These are phyloP conservation scores for Pseudogymnoascus sp. DNA, from an alignment of 2,329 filamentous ascomycete genomes.

Conservation along the genomic window DNA sequence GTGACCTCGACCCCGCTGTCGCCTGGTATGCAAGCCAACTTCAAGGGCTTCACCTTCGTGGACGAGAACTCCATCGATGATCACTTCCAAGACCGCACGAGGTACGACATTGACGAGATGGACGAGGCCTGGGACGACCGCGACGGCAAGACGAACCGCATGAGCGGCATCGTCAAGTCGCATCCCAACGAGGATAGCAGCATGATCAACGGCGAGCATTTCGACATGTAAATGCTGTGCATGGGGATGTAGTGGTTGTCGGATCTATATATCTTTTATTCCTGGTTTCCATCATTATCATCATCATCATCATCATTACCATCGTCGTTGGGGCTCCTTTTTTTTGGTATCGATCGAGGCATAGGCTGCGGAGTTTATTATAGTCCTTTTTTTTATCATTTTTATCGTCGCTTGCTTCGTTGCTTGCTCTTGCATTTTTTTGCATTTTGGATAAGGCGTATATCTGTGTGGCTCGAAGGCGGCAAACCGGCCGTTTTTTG, in stretches of 20 bases:
- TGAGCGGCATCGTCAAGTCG: slow-evolving; percentile 56
- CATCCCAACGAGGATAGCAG: slow-evolving; percentile 47
- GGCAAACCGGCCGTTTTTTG: neutral
- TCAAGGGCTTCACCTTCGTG: slow-evolving; percentile 98
- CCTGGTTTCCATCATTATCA: neutral
- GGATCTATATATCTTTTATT: slow-evolving; percentile 4
- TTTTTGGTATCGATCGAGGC: slow-evolving; percentile 9
- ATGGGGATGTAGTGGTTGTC: neutral
- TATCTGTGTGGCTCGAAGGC: neutral
- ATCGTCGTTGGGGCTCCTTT: neutral
- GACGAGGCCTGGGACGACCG: slow-evolving; percentile 40
- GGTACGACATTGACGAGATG: slow-evolving; percentile 52
- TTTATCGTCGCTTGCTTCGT: neutral
- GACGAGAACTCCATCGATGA: slow-evolving; percentile 93
- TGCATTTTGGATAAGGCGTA: slow-evolving; percentile 12
- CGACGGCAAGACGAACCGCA: slow-evolving; percentile 43
- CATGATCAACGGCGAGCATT: slow-evolving; percentile 54
- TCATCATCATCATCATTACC: neutral
- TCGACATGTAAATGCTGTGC: slow-evolving; percentile 46
- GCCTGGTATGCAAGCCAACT: slow-evolving; percentile 94
- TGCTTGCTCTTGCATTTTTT: neutral
- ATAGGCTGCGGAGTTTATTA: slow-evolving; percentile 11
- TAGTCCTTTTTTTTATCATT: neutral
- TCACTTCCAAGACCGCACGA: slow-evolving; percentile 54
- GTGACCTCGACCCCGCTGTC: slow-evolving; percentile 86